phyloP scores from a whole-genome alignment of 2,329 filamentous ascomycete species.

The Paecilomyces variotii region DNA sequence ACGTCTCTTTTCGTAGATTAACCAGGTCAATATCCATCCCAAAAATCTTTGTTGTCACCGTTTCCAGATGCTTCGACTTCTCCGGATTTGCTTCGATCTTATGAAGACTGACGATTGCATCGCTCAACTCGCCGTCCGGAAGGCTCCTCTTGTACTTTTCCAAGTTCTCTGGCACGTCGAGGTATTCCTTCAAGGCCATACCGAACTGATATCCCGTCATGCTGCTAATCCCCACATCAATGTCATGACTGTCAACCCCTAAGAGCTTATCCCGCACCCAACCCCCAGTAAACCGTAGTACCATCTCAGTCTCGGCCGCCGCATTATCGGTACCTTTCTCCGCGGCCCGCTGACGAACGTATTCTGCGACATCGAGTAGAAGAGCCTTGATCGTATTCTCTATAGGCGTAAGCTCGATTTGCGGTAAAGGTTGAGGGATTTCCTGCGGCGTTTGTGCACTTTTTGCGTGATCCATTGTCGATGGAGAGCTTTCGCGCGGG shows the following conservation, averaged over 20 bases:
- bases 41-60: slow-evolving; percentile 76
- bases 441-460: slow-evolving; percentile 4
- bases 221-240: slow-evolving; percentile 42
- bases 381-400: slow-evolving; percentile 68
- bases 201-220: slow-evolving; percentile 45
- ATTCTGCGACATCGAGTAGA: slow-evolving; percentile 71
- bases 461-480: slow-evolving; percentile 15
- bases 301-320: slow-evolving; percentile 17
- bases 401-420: slow-evolving; percentile 56
- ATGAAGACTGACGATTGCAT: slow-evolving; percentile 67
- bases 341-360: slow-evolving; percentile 40
- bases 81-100: slow-evolving; percentile 89
- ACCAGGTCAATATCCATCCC: slow-evolving; percentile 89
- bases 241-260: slow-evolving; percentile 39
- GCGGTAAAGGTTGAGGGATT: slow-evolving; percentile 13
- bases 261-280: slow-evolving; percentile 46
- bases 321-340: slow-evolving; percentile 33
- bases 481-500: slow-evolving; percentile 12
- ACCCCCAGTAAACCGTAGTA: slow-evolving; percentile 41
- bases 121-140: slow-evolving; percentile 45
- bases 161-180: slow-evolving; percentile 31
- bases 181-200: slow-evolving; percentile 34
- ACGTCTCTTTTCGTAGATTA: slow-evolving; percentile 86
- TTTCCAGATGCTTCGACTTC: slow-evolving; percentile 94
- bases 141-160: slow-evolving; percentile 39